phyloP scores from a whole-genome alignment of 164 flowering plant species.

The Cinnamomum micranthum region DNA sequence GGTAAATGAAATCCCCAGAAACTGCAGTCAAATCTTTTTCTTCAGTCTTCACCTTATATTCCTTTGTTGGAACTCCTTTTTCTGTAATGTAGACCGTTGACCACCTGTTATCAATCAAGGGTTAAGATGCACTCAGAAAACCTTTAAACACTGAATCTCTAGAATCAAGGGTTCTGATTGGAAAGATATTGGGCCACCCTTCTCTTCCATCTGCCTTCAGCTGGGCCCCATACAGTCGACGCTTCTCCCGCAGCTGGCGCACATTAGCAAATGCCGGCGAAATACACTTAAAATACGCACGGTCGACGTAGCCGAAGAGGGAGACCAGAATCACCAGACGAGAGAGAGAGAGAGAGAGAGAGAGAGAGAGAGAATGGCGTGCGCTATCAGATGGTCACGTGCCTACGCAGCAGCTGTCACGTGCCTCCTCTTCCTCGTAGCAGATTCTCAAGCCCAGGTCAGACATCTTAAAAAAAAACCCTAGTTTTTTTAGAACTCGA shows the following conservation, averaged over 20 bases:
- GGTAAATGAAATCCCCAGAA: too few species aligned
- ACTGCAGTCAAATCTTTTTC: too few species aligned
- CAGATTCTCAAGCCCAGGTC: constrained; percentile 15
- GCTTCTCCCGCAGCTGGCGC: neutral
- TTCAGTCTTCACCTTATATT: too few species aligned
- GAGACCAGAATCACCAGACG: neutral
- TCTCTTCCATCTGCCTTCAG: too few species aligned
- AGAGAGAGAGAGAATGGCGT: constrained; percentile 8
- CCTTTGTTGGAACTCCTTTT: too few species aligned
- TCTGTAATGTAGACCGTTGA: too few species aligned
- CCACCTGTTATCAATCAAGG: too few species aligned
- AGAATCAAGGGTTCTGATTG: too few species aligned
- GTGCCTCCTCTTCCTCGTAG: constrained; percentile 14
- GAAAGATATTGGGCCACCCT: too few species aligned
- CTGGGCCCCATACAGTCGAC: too few species aligned
- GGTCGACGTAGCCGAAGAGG: neutral
- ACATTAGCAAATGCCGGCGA: neutral
- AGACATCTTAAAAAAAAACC: neutral
- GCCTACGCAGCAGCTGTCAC: constrained; percentile 4
- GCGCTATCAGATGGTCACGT: constrained; percentile 10
- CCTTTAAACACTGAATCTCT: too few species aligned
- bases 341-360: neutral
- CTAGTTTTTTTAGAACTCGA: constrained; percentile 1
- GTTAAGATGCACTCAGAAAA: too few species aligned
- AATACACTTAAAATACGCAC: neutral